Evolutionary conservation across 2,329 filamentous ascomycete species (phyloP).

Genomic region (Blastomyces emzantsi): DNA sequence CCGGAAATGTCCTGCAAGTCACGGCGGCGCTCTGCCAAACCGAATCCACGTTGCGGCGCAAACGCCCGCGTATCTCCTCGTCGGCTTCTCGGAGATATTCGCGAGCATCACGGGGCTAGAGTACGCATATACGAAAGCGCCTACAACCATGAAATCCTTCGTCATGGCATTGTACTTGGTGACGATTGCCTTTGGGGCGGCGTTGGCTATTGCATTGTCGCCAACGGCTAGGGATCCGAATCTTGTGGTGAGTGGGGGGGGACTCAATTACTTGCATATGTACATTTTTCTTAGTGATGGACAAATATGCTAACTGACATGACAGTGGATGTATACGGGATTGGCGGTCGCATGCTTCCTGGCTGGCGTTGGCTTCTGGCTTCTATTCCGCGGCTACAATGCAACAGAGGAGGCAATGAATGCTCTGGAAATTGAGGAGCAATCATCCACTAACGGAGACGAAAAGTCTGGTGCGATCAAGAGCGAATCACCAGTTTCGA

Average conservation of each 20-base stretch:
- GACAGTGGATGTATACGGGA: constrained; percentile 53
- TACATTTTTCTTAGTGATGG: neutral
- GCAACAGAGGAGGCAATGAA: constrained; percentile 43
- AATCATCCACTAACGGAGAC: constrained; percentile 9
- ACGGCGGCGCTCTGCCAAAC: constrained; percentile 32
- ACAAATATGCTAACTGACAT: neutral
- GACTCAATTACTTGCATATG: neutral
- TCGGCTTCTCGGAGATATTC: constrained; percentile 47
- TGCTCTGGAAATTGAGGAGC: constrained; percentile 30
- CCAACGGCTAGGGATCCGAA: constrained; percentile 54
- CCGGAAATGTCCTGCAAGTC: constrained; percentile 24
- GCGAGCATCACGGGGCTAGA: constrained; percentile 60
- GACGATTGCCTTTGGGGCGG: constrained; percentile 49
- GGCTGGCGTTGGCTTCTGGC: constrained; percentile 47
- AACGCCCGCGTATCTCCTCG: constrained; percentile 37
- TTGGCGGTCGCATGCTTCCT: constrained; percentile 43
- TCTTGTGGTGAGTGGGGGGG: constrained; percentile 35
- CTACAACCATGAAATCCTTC: constrained; percentile 57
- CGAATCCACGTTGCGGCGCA: constrained; percentile 38
- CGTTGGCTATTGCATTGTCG: constrained; percentile 53
- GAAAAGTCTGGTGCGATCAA: constrained; percentile 9
- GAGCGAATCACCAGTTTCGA: neutral
- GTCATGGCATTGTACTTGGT: constrained; percentile 50
- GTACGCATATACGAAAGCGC: constrained; percentile 67
- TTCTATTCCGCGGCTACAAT: constrained; percentile 42